phyloP scores from a whole-genome alignment of 345 rosid species.

The Erodium maritimum region DNA sequence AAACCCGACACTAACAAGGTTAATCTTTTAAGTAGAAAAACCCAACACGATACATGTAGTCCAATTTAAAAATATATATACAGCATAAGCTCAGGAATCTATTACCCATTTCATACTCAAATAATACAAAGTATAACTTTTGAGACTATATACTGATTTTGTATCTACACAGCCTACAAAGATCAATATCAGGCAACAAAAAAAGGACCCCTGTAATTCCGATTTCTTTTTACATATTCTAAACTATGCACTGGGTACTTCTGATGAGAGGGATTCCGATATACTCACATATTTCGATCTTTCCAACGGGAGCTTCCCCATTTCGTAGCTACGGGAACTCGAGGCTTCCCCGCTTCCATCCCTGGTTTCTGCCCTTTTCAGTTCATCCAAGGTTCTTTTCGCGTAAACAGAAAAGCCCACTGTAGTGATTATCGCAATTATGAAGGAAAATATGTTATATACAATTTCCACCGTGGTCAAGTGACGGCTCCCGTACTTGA shows the following conservation, averaged over 20 bases:
- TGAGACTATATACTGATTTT: too few relatives aligned
- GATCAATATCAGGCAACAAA: too few relatives aligned
- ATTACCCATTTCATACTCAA: too few relatives aligned
- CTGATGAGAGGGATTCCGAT: not conserved
- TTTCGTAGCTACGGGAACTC: slow-evolving; percentile 20
- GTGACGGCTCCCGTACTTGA: slow-evolving; percentile 47
- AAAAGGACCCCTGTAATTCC: too few relatives aligned
- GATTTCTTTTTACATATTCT: not conserved
- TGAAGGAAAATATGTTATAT: slow-evolving; percentile 51
- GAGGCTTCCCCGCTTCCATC: slow-evolving; percentile 16
- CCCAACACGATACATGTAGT: too few relatives aligned
- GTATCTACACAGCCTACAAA: too few relatives aligned
- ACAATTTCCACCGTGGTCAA: slow-evolving; percentile 53
- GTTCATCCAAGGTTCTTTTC: slow-evolving; percentile 38
- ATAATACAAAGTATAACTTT: too few relatives aligned
- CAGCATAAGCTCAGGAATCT: too few relatives aligned
- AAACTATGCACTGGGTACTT: not conserved
- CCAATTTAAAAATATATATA: too few relatives aligned
- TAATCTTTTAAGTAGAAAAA: too few relatives aligned
- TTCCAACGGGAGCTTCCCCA: slow-evolving; percentile 40
- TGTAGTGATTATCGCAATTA: slow-evolving; percentile 46
- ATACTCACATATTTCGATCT: not conserved
- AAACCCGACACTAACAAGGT: too few relatives aligned
- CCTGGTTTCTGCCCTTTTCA: slow-evolving; percentile 28
- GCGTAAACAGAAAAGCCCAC: slow-evolving; percentile 61